Conservation (phyloP, 306 rosid genomes). For the Prunus mume region DNA sequence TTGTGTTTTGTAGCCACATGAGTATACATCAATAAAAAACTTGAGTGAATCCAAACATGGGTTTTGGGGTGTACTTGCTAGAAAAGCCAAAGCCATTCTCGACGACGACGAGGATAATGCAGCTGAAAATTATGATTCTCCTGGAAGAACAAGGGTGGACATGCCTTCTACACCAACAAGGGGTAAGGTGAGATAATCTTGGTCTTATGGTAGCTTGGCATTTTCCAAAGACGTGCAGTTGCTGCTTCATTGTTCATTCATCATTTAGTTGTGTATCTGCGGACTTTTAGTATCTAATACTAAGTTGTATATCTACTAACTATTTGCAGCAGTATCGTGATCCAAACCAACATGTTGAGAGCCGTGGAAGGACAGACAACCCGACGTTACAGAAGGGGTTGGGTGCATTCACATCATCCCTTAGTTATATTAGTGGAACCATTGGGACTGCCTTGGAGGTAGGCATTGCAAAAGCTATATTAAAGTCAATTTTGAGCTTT, state of each 20-base stretch:
- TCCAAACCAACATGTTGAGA: conserved; percentile 47
- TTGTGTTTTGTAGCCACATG: conserved; percentile 54
- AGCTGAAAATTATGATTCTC: conserved; percentile 39
- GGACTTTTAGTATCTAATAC: conserved; percentile 19
- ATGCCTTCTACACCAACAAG: conserved; percentile 41
- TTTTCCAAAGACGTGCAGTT: conserved; percentile 14
- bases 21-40: conserved; percentile 74
- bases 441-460: conserved; percentile 99
- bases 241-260: conserved; percentile 7
- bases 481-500: conserved; percentile 9
- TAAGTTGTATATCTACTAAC: conserved; percentile 16
- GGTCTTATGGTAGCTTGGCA: neutral
- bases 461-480: conserved; percentile 3
- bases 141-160: conserved; percentile 41
- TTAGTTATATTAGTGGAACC: conserved; percentile 74
- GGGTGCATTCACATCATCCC: conserved; percentile 77
- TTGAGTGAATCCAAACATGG: conserved; percentile 80
- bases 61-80: conserved; percentile 86
- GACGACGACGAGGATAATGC: conserved; percentile 70
- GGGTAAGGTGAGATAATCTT: conserved; percentile 57
- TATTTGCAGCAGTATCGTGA: conserved; percentile 51
- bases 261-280: conserved; percentile 1
- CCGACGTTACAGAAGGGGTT: conserved; percentile 69
- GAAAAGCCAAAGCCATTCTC: conserved; percentile 84
- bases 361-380: conserved; percentile 51